phyloP scores from a whole-genome alignment of 2,329 filamentous ascomycete genomes.

The Biscogniauxia marginata region DNA sequence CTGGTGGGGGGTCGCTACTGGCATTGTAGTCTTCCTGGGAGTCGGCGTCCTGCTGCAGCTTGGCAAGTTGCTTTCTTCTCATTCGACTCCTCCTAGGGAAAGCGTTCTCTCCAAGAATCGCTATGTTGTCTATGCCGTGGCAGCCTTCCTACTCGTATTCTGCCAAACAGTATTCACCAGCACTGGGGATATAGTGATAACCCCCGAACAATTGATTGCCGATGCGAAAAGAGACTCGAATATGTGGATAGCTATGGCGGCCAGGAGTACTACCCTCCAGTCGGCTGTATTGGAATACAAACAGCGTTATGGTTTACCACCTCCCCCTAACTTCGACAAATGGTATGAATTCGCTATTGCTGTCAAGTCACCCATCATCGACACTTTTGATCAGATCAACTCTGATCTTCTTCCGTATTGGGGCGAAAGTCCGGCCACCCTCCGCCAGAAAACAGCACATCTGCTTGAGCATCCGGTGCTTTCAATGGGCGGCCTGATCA shows the following conservation, averaged over 20 bases:
- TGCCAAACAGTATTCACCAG: slow-evolving; percentile 16
- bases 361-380: slow-evolving; percentile 61
- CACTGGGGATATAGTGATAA: slow-evolving; percentile 9
- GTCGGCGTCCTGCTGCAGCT: slow-evolving; percentile 24
- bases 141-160: slow-evolving; percentile 21
- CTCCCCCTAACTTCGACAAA: slow-evolving; percentile 71
- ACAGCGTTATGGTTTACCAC: slow-evolving; percentile 61
- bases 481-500: slow-evolving; percentile 34
- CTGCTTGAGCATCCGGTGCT: slow-evolving; percentile 30
- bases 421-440: slow-evolving; percentile 59
- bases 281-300: slow-evolving; percentile 66
- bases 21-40: slow-evolving; percentile 24
- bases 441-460: slow-evolving; percentile 50
- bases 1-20: slow-evolving; percentile 20
- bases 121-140: slow-evolving; percentile 14
- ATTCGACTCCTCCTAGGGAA: slow-evolving; percentile 8
- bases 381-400: slow-evolving; percentile 69
- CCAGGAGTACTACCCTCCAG: slow-evolving; percentile 48
- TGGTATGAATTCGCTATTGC: slow-evolving; percentile 68
- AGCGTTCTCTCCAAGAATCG: slow-evolving; percentile 17
- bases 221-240: slow-evolving; percentile 46
- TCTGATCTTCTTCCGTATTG: slow-evolving; percentile 67
- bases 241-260: slow-evolving; percentile 43
- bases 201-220: slow-evolving; percentile 41
- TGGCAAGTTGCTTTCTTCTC: slow-evolving; percentile 6